Conservation (phyloP, 306 rosid genomes). For the Vicia faba region DNA sequence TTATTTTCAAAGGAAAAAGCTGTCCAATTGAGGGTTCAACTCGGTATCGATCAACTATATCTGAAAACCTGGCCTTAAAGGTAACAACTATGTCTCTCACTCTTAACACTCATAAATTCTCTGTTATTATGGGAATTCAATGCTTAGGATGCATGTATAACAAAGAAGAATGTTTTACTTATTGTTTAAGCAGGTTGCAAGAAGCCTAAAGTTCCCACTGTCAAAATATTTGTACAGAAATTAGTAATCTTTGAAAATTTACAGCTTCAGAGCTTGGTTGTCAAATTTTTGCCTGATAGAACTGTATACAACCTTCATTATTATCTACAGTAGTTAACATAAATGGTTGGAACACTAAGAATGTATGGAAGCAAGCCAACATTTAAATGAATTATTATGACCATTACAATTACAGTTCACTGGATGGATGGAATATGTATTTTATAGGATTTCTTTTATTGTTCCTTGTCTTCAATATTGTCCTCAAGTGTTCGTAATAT, state of each 20-base stretch:
- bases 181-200: constrained; percentile 70
- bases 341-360: too few species aligned
- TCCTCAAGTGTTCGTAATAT: too few species aligned
- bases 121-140: not conserved
- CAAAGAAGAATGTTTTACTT: constrained; percentile 4
- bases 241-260: not conserved
- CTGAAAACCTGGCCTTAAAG: constrained; percentile 77
- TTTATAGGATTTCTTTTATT: too few species aligned
- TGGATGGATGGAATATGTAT: too few species aligned
- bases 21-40: constrained; percentile 87
- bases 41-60: constrained; percentile 76
- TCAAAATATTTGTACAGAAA: constrained; percentile 78
- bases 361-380: too few species aligned
- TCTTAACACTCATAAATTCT: not conserved
- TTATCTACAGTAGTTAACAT: too few species aligned
- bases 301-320: too few species aligned
- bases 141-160: not conserved
- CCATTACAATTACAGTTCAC: too few species aligned
- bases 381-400: too few species aligned
- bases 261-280: constrained; percentile 14
- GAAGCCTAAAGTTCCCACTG: constrained; percentile 88
- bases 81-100: constrained; percentile 43
- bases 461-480: too few species aligned
- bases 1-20: constrained; percentile 80
- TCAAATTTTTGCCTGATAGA: not conserved